Evolutionary conservation across 805 yeast genomes (phyloP).

Genomic region (Lipomyces orientalis): DNA sequence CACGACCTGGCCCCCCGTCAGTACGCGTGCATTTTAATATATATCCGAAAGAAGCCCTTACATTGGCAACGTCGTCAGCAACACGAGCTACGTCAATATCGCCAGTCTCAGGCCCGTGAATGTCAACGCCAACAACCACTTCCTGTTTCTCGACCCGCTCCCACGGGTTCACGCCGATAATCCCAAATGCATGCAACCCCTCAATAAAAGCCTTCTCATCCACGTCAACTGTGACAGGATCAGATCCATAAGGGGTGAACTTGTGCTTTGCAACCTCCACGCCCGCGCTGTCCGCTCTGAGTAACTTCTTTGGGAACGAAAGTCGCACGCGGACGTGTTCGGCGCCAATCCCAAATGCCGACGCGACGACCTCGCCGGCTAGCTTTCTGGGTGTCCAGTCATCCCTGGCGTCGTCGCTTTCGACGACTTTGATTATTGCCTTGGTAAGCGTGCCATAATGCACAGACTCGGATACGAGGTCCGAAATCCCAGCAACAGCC

Average conservation of each 20-base stretch:
- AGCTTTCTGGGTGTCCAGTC: slow-evolving; percentile 45
- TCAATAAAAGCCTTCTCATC: slow-evolving; percentile 52
- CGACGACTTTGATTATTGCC: slow-evolving; percentile 61
- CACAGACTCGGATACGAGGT: slow-evolving; percentile 79
- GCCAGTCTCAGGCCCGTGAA: slow-evolving; percentile 49
- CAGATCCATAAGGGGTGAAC: slow-evolving; percentile 28
- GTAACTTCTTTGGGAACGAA: slow-evolving; percentile 59
- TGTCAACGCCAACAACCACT: slow-evolving; percentile 61
- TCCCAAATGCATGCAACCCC: slow-evolving; percentile 64
- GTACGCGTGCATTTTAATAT: background rate
- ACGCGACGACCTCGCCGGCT: slow-evolving; percentile 55
- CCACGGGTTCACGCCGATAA: slow-evolving; percentile 93
- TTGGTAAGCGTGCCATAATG: slow-evolving; percentile 87
- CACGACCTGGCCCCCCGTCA: slow-evolving; percentile 48
- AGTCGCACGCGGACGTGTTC: slow-evolving; percentile 51
- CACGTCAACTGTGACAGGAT: slow-evolving; percentile 20
- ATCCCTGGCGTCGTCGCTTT: slow-evolving; percentile 28
- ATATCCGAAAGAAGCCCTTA: slow-evolving; percentile 36
- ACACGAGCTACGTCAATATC: slow-evolving; percentile 38
- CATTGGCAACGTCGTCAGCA: slow-evolving; percentile 57
- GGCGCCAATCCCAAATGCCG: slow-evolving; percentile 57
- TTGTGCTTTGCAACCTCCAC: slow-evolving; percentile 49
- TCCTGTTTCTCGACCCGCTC: slow-evolving; percentile 84
- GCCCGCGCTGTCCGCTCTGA: slow-evolving; percentile 59
- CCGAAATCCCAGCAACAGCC: slow-evolving; percentile 73